A percentile compares a stretch with the other conserved stretches of the same genome.
phyloP scores from a whole-genome alignment of 768 basidiomycete species.

The Cubamyces sp. region DNA sequence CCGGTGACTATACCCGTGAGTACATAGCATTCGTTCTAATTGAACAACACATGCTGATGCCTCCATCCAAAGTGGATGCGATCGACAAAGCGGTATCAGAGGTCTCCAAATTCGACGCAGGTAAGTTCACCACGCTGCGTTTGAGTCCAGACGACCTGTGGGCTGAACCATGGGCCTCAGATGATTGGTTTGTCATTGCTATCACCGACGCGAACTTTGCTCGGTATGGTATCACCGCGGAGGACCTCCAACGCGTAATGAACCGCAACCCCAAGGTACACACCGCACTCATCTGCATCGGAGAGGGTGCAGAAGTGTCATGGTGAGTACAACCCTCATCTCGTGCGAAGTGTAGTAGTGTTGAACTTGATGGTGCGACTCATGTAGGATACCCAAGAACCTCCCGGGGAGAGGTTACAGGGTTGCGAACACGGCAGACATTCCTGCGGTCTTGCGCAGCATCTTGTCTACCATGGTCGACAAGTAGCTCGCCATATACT shows the following conservation, averaged over 20 bases:
- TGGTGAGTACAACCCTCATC: slow-evolving; percentile 46
- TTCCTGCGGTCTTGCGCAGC: slow-evolving; percentile 64
- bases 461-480: slow-evolving; percentile 49
- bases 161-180: slow-evolving; percentile 34
- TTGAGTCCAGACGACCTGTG: neutral
- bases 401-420: slow-evolving; percentile 64
- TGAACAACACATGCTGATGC: slow-evolving; percentile 1
- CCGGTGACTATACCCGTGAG: slow-evolving; percentile 67
- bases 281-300: slow-evolving; percentile 69
- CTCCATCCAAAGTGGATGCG: slow-evolving; percentile 53
- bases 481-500: neutral
- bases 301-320: slow-evolving; percentile 65
- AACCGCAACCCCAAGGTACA: slow-evolving; percentile 65
- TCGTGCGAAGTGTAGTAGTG: neutral
- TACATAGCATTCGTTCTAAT: neutral
- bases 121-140: slow-evolving; percentile 35
- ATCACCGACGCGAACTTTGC: slow-evolving; percentile 75
- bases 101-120: slow-evolving; percentile 64
- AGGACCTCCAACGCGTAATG: slow-evolving; percentile 61
- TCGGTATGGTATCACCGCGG: slow-evolving; percentile 62
- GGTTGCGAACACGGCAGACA: slow-evolving; percentile 63
- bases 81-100: slow-evolving; percentile 65
- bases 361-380: neutral
- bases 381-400: slow-evolving; percentile 58
- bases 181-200: slow-evolving; percentile 74